phyloP scores from a whole-genome alignment of 768 basidiomycete genomes.

The Lactarius pseudohatsudake region DNA sequence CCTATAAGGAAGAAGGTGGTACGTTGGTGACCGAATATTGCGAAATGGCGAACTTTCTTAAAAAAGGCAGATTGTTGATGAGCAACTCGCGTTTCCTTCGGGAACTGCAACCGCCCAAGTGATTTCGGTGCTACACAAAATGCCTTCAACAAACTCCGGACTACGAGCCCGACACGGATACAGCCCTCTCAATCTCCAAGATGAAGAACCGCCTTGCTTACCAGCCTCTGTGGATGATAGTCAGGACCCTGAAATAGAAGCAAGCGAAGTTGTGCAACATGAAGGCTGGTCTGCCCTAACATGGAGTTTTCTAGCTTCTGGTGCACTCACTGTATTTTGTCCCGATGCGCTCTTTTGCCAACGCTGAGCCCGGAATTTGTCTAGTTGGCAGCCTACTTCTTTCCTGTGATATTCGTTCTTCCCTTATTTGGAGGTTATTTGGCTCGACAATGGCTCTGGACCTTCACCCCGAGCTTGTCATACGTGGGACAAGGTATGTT shows the following conservation, averaged over 20 bases:
- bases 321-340: slow-evolving; percentile 67
- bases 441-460: slow-evolving; percentile 90
- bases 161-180: slow-evolving; percentile 61
- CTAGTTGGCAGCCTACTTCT: slow-evolving; percentile 84
- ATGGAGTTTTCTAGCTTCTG: slow-evolving; percentile 78
- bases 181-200: slow-evolving; percentile 40
- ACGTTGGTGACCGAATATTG: slow-evolving; percentile 33
- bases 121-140: slow-evolving; percentile 82
- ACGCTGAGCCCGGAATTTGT: slow-evolving; percentile 8
- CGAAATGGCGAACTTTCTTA: neutral
- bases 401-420: slow-evolving; percentile 84
- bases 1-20: slow-evolving; percentile 95
- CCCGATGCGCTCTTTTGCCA: neutral
- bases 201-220: slow-evolving; percentile 27
- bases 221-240: slow-evolving; percentile 21
- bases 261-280: slow-evolving; percentile 51
- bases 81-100: slow-evolving; percentile 91
- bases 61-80: slow-evolving; percentile 74
- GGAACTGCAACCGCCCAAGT: slow-evolving; percentile 96
- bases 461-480: slow-evolving; percentile 85
- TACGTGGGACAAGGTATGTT: slow-evolving; percentile 86
- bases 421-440: slow-evolving; percentile 83
- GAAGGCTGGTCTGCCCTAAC: slow-evolving; percentile 76
- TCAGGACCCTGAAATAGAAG: slow-evolving; percentile 37
- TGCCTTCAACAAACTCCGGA: slow-evolving; percentile 59